Conservation (phyloP, 108 stramenopile genomes). For the Craspedostauros australis region DNA sequence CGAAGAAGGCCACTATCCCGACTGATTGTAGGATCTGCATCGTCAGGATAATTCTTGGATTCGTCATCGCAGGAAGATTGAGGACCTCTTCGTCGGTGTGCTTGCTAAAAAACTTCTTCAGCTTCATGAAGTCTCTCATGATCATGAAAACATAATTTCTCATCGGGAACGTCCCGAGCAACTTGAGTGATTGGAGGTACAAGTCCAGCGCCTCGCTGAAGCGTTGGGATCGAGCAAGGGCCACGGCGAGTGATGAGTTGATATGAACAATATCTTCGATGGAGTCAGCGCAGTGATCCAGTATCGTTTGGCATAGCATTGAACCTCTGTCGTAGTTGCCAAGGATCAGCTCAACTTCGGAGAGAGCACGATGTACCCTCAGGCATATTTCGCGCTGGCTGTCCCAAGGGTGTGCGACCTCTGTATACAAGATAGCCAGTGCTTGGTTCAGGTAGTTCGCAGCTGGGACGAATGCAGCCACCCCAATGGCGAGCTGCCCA, state of each 20-base stretch:
- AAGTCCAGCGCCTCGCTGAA: conserved; percentile 11
- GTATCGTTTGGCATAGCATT: conserved; percentile 5
- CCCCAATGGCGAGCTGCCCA: conserved; percentile 16
- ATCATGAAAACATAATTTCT: conserved; percentile 3
- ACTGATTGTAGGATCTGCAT: too few relatives aligned
- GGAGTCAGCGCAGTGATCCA: background rate
- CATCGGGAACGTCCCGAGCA: conserved; percentile 10
- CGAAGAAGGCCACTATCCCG: too few relatives aligned
- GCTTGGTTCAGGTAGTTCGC: conserved; percentile 20
- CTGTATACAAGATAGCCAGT: too few relatives aligned
- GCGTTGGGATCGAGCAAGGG: conserved; percentile 12
- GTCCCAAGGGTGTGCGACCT: conserved; percentile 15
- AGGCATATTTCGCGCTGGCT: conserved; percentile 28
- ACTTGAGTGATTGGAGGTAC: conserved; percentile 9
- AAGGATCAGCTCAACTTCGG: conserved; percentile 15
- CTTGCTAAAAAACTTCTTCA: too few relatives aligned
- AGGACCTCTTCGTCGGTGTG: conserved; percentile 20
- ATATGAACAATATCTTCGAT: conserved; percentile 24
- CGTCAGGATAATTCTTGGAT: too few relatives aligned
- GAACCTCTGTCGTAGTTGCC: conserved; percentile 20
- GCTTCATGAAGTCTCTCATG: background rate
- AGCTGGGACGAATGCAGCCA: conserved; percentile 20
- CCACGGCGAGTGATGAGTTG: conserved; percentile 4
- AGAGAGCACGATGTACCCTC: conserved; percentile 7
- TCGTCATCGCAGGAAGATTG: too few relatives aligned